Percentiles rank a stretch among this genome's conserved stretches.
Conservation (phyloP, 345 rosid species). For the Pistacia atlantica region DNA sequence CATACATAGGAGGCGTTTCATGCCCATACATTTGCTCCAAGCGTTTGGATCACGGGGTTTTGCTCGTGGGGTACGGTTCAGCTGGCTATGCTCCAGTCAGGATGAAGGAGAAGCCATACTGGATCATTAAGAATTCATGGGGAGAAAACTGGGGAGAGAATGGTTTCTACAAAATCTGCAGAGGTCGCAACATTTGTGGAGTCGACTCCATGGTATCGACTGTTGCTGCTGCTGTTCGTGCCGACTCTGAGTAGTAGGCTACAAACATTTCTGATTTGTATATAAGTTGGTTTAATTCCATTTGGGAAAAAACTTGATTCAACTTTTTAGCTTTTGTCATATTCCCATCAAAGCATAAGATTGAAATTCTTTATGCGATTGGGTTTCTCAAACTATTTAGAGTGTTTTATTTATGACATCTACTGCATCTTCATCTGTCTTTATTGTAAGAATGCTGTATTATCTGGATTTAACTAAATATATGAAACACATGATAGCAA, state of each 20-base stretch:
- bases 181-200: constrained; percentile 82
- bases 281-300: constrained; percentile 8
- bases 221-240: constrained; percentile 65
- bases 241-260: constrained; percentile 33
- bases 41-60: constrained; percentile 81
- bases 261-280: constrained; percentile 15
- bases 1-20: constrained; percentile 86
- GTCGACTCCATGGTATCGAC: constrained; percentile 93
- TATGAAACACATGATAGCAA: background rate
- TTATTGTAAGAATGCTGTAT: background rate
- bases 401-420: background rate
- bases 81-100: constrained; percentile 80
- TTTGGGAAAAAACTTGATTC: background rate
- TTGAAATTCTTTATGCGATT: constrained; percentile 11
- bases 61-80: constrained; percentile 85
- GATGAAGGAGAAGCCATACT: constrained; percentile 88
- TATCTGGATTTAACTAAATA: background rate
- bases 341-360: constrained; percentile 16
- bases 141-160: constrained; percentile 90
- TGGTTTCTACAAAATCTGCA: constrained; percentile 87
- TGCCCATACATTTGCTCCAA: constrained; percentile 85
- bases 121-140: constrained; percentile 97
- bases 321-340: background rate
- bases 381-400: background rate
- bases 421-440: background rate